Percentiles rank a stretch among this genome's conserved stretches.
Conservation (phyloP, 2,329 filamentous ascomycete genomes). For the Mollisiaceae sp. region DNA sequence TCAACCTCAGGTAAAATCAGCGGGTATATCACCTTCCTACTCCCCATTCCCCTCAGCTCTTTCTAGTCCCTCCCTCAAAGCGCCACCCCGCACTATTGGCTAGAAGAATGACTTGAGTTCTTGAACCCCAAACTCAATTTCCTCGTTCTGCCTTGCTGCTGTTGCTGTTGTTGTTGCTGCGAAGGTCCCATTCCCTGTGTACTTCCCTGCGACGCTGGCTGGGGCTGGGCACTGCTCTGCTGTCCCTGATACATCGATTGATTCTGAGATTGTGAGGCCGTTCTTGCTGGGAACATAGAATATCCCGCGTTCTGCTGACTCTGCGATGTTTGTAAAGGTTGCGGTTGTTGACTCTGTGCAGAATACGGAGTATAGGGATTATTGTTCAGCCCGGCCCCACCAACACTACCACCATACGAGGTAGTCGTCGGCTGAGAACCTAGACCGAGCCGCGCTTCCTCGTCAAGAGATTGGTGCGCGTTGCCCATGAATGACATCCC, state of each 20-base stretch:
- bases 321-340: too few relatives aligned
- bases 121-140: conserved; percentile 24
- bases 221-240: background rate
- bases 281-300: conserved; percentile 16
- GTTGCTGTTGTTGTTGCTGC: background rate
- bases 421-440: background rate
- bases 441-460: conserved; percentile 35
- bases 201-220: background rate
- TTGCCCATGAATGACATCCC: conserved; percentile 5
- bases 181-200: background rate
- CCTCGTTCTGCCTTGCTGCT: conserved; percentile 15
- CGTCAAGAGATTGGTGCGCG: conserved; percentile 25
- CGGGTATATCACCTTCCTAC: background rate
- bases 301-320: conserved; percentile 15
- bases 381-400: conserved; percentile 5
- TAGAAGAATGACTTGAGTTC: background rate
- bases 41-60: background rate
- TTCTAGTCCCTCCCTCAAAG: too few relatives aligned
- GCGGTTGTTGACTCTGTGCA: too few relatives aligned
- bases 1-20: too few relatives aligned
- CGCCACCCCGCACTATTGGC: too few relatives aligned
- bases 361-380: conserved; percentile 5
- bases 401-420: background rate
- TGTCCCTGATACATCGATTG: conserved; percentile 9
- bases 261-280: background rate